Evolutionary conservation across 441 rosid species (phyloP), one percentile per base, ranked within the genome.

Genomic region (Gossypium schwendimanii): DNA sequence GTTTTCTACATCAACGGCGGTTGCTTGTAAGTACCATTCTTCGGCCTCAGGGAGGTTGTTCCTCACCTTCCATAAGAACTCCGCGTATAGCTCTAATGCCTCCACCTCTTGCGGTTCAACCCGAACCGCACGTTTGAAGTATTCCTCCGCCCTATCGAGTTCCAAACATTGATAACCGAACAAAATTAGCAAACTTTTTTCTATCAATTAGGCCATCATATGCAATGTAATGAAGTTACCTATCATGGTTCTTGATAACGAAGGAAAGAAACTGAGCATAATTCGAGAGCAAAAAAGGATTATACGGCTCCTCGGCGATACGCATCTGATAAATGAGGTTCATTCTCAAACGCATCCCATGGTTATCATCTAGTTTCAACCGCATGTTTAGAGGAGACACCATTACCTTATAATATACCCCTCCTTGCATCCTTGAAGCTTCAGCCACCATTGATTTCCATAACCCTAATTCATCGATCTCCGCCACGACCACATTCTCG

Each of bases 21-120:
- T 70, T 24, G 98, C 97, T 75, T 88, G 86, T 69, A 78, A 80
- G 72, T 86, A 90, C 67, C 65, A 80, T 74, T 92, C 95, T 73
- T 94, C 98, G 5, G 98, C 98, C 24, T 76, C 86, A 92, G 91
- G 85, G 0, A 75, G 76, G 52, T 92, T 94, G 2, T 86, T 81
- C 87, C 86, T 82, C 61, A 80, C 91, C 75, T 70, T 74, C 98
- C 97, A 92, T 73, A 88, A 75, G 80, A 92, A 94, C 69, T 71
- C 84, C 0, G 94, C 97, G 52, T 89, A 90, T 59, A 72, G 84
- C 69, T 81, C 81, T 36, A 83, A 84, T 0, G 88, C 83, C 77
- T 88, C 96, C 0, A 92, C 93, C 5, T 94, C 97, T 6, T 76
- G 80, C 10, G 92, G 89, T 59, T 78, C 90, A 3, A 71, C 77